Evolutionary conservation across 2,329 filamentous ascomycete genomes (phyloP), one percentile per base, ranked within the genome.

Genomic region (Colletotrichum filicis): DNA sequence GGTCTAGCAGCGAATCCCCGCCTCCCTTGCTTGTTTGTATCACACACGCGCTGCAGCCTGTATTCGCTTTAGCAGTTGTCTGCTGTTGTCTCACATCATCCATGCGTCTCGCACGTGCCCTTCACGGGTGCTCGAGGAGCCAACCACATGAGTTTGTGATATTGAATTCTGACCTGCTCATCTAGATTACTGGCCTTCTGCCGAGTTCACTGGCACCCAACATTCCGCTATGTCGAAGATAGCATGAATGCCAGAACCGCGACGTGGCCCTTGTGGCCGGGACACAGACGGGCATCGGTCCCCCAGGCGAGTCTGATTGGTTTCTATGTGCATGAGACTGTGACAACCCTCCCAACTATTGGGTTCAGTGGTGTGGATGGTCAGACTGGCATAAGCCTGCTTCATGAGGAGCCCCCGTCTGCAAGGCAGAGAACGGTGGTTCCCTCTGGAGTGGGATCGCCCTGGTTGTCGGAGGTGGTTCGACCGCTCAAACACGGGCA

Each of bases 81-180:
- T 68, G 46, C 56, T 65, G 49, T 30, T 60, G 70, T 70, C 70
- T 73, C 70, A 73, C 66, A 70, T 61, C 56, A 73, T 70, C 60
- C 60, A 66, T 70, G 66, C 66, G 32, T 69, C 59, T 53, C 53
- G 70, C 66, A 73, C 70, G 66, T 53, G 49, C 66, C 56, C 56
- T 57, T 24, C 7, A 26, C 37, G 37, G 30, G 60, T 49, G 65
- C 53, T 59, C 53, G 19, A 32, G 65, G 6, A 42, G 69, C 65
- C 69, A 68, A 68, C 65, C 69, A 72, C 66, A 56, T n/a, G 53
- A 46, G 53, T 59, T 55, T 55, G 8, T 30, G 52, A 32, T 35
- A n/a, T 46, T 32, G 49, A 9, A 52, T 42, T 68, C 19, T 60
- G 66, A 53, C 28, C 53, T 69, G 52, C 66, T 69, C 59, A 60